A percentile compares a stretch with the other conserved stretches of the same genome.
Evolutionary conservation across 495 filamentous ascomycete genomes (phyloP).

Genomic region (Hapsidospora chrysogenum): DNA sequence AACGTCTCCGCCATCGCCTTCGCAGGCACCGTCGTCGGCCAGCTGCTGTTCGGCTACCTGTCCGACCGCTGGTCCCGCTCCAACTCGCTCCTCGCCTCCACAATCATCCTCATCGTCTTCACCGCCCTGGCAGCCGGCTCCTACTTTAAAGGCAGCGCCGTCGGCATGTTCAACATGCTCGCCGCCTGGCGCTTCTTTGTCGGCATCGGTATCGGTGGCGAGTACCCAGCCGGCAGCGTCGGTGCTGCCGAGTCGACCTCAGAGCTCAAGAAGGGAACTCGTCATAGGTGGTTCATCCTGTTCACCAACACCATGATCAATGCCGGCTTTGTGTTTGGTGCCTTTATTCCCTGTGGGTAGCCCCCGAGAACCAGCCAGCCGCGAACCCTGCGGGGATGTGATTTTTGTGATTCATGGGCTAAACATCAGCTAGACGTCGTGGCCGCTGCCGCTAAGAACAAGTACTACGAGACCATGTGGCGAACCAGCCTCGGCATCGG

Average conservation of each 20-base stretch:
- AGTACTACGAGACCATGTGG: constrained; percentile 61
- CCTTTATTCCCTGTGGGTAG: constrained; percentile 41
- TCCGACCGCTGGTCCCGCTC: constrained; percentile 74
- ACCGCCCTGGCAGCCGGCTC: constrained; percentile 62
- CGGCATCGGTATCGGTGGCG: constrained; percentile 48
- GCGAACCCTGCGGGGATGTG: not conserved
- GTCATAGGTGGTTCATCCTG: constrained; percentile 83
- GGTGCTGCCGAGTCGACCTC: constrained; percentile 70
- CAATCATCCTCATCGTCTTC: constrained; percentile 68
- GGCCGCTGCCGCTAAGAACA: constrained; percentile 48
- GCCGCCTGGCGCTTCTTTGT: constrained; percentile 72
- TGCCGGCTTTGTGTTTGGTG: constrained; percentile 57
- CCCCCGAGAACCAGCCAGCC: no score
- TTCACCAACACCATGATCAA: constrained; percentile 89
- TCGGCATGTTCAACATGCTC: constrained; percentile 67
- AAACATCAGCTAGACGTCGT: constrained; percentile 28
- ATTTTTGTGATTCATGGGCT: no score
- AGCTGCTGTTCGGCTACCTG: constrained; percentile 67
- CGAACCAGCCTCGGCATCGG: constrained; percentile 62
- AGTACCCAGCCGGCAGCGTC: constrained; percentile 83
- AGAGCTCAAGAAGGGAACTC: constrained; percentile 59
- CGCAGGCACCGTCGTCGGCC: constrained; percentile 74
- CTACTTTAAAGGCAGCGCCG: constrained; percentile 47
- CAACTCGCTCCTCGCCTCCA: constrained; percentile 64
- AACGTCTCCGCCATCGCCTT: constrained; percentile 72